phyloP scores from a whole-genome alignment of 1,284 basidiomycete species.

The Ustilago loliicola region DNA sequence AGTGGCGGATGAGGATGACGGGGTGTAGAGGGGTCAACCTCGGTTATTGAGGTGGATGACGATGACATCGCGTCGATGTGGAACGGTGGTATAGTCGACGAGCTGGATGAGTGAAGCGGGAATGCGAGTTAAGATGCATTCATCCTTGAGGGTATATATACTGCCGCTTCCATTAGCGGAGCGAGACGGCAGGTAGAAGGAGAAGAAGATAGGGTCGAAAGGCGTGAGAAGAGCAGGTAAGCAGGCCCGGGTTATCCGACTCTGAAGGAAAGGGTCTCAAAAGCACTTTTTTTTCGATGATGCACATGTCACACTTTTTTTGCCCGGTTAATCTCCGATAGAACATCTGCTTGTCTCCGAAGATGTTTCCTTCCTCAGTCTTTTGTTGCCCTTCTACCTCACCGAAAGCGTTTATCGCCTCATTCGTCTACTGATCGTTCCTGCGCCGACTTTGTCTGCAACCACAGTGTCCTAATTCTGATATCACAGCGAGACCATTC shows the following conservation, averaged over 20 bases:
- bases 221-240: not conserved
- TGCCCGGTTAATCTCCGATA: conserved; percentile 27
- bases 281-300: not conserved
- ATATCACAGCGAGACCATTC: not conserved
- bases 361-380: not conserved
- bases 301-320: not conserved
- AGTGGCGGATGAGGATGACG: conserved; percentile 6
- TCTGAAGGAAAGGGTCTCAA: not conserved
- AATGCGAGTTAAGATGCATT: not conserved
- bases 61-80: conserved; percentile 4
- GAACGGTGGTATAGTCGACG: not conserved
- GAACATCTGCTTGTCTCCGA: conserved; percentile 22
- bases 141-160: conserved; percentile 9
- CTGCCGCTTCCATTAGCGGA: not conserved
- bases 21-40: conserved; percentile 2
- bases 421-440: not conserved
- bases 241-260: conserved; percentile 6
- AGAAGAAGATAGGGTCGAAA: not conserved
- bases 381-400: not conserved
- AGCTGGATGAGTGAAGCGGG: not conserved
- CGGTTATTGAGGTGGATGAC: conserved; percentile 5
- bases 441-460: not conserved
- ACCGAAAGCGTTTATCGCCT: not conserved
- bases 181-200: not conserved
- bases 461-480: not conserved